Base-by-base conservation (phyloP, 2,329 filamentous ascomycete species). In the Penicillium psychrosexuale region DNA sequence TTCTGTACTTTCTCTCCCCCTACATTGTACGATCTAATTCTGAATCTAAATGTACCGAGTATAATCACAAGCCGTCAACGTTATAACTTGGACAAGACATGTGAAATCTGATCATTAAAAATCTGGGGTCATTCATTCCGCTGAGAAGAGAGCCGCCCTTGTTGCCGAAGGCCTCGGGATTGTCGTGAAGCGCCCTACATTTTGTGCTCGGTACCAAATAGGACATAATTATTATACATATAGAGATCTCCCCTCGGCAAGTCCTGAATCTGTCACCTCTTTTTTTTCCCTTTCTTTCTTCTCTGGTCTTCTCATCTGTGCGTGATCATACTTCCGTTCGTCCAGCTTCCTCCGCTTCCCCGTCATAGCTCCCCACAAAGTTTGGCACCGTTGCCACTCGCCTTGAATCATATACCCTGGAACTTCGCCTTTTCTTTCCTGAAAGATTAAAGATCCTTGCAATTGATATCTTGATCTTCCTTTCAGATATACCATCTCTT, bases 301-400 rank as follows among this genome's bases (percentile, higher is more conserved):
- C 11, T 44, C 17, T 22, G 51, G 31, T 50, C n/a, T 19, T 17
- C n/a, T 39, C 22, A 8, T 30, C 8, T 39, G 33, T 48, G 46
- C n/a, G 56, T 56, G 53, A 33, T 51, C 44, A 24, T 56, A 59
- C 66, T 69, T 72, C 70, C 70, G 70, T 66, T 72, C 69, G 70
- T 71, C 70, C 70, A 72, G 66, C 62, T 61, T 44, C 63, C 66
- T 71, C 69, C 70, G 68, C 69, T 69, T 66, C 69, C 67, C 69
- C 70, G 70, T 72, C 66, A 63, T 62, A 61, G 58, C 62, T 66
- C 63, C 66, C 62, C 64, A 58, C 56, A 67, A 63, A 61, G 47
- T 63, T 59, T 34, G 50, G 59, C 51, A 44, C 27, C 38, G 43
- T 59, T 63, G 63, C 64, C 61, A 68, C 65, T 64, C 49, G 58